These are phyloP conservation scores for Tolypocladium guangdongense DNA, from an alignment of 2,329 filamentous ascomycete species.

Conservation along the genomic window DNA sequence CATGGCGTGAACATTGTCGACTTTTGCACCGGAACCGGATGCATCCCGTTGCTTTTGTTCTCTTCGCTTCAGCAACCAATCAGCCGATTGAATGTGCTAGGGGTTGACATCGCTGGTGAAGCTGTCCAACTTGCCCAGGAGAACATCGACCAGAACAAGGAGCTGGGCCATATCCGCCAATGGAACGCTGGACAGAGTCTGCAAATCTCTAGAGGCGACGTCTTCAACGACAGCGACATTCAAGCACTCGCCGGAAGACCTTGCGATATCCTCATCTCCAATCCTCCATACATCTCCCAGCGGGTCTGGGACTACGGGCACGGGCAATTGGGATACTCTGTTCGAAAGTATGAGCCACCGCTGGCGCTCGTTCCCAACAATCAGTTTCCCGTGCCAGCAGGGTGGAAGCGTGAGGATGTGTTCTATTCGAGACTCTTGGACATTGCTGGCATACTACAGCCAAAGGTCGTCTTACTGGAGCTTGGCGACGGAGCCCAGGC, in stretches of 20 bases:
- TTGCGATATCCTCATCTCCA: conserved; percentile 66
- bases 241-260: conserved; percentile 8
- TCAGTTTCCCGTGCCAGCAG: conserved; percentile 14
- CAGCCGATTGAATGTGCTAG: conserved; percentile 40
- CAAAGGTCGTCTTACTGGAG: conserved; percentile 55
- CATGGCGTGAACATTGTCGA: conserved; percentile 57
- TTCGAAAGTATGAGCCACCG: conserved; percentile 71
- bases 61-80: conserved; percentile 40
- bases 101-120: conserved; percentile 59
- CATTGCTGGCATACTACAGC: conserved; percentile 35
- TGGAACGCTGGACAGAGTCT: conserved; percentile 17
- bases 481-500: conserved; percentile 63
- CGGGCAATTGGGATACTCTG: conserved; percentile 52
- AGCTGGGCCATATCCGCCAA: conserved; percentile 11
- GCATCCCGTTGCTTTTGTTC: conserved; percentile 71
- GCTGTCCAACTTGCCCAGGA: conserved; percentile 55
- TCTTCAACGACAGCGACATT: conserved; percentile 34
- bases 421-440: conserved; percentile 60
- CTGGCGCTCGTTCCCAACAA: conserved; percentile 58
- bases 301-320: conserved; percentile 25
- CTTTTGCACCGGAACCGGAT: conserved; percentile 83
- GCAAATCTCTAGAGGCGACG: conserved; percentile 35
- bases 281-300: conserved; percentile 82
- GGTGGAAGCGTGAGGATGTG: conserved; percentile 32
- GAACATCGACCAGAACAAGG: conserved; percentile 48